A percentile compares a stretch with the other conserved stretches of the same genome.
These are phyloP conservation scores for Podaxis pistillaris DNA, from an alignment of 768 basidiomycete species.

Conservation along the genomic window DNA sequence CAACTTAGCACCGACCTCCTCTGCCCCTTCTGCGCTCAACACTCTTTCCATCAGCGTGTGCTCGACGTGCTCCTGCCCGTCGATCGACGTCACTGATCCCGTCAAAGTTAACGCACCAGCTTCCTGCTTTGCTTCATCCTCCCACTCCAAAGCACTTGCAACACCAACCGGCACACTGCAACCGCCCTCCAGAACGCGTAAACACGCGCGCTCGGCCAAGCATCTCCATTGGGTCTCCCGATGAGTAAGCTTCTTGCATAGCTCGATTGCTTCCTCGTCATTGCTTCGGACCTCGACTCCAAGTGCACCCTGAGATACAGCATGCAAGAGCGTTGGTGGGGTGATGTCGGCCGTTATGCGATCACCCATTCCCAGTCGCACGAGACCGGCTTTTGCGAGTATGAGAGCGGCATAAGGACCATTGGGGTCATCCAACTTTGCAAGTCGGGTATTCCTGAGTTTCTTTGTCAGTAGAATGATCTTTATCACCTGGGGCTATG, in stretches of 20 bases:
- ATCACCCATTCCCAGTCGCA: slow-evolving; percentile 71
- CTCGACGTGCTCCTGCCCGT: slow-evolving; percentile 72
- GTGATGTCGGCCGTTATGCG: slow-evolving; percentile 74
- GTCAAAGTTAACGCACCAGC: slow-evolving; percentile 52
- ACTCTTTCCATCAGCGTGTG: slow-evolving; percentile 56
- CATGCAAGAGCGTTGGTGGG: slow-evolving; percentile 78
- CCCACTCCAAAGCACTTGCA: slow-evolving; percentile 44
- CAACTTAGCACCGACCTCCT: slow-evolving; percentile 63
- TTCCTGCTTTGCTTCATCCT: slow-evolving; percentile 18
- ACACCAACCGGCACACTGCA: slow-evolving; percentile 97
- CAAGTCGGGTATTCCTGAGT: slow-evolving; percentile 80
- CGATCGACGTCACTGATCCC: slow-evolving; percentile 82
- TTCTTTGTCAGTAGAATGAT: background rate
- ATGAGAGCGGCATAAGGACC: slow-evolving; percentile 85
- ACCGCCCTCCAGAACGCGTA: slow-evolving; percentile 92
- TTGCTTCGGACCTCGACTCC: slow-evolving; percentile 79
- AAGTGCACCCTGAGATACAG: slow-evolving; percentile 94
- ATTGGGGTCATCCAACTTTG: slow-evolving; percentile 83
- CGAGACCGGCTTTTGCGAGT: slow-evolving; percentile 90
- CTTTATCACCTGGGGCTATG: background rate
- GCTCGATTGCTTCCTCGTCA: slow-evolving; percentile 55
- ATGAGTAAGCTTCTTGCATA: slow-evolving; percentile 72
- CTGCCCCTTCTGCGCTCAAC: slow-evolving; percentile 53
- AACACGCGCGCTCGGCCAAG: slow-evolving; percentile 82
- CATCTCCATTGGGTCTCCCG: slow-evolving; percentile 75